A percentile compares a stretch with the other conserved stretches of the same genome.
Conservation (phyloP, 1,139 yeast species). For the Komagataea norvegica region DNA sequence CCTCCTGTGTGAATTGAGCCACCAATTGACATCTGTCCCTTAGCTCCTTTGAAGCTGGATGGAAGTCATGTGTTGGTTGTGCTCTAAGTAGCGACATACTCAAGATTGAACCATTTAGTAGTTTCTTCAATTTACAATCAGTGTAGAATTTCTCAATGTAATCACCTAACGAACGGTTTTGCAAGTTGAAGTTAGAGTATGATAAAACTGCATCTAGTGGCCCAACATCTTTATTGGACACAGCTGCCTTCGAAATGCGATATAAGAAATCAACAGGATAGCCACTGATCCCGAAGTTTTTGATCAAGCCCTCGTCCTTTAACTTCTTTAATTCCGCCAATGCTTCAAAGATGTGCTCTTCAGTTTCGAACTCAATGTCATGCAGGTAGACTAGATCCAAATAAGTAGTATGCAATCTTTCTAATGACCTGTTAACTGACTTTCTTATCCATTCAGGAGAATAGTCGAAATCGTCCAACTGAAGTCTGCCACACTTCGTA, state of each 20-base stretch:
- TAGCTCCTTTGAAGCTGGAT: slow-evolving; percentile 69
- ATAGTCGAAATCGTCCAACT: slow-evolving; percentile 70
- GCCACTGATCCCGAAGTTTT: slow-evolving; percentile 76
- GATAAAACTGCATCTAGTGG: slow-evolving; percentile 73
- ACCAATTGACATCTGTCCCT: slow-evolving; percentile 50
- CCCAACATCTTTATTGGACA: slow-evolving; percentile 32
- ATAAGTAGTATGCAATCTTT: slow-evolving; percentile 59
- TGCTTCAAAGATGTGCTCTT: slow-evolving; percentile 55
- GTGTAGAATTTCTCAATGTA: slow-evolving; percentile 45
- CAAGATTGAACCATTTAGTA: slow-evolving; percentile 79
- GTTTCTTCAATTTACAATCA: slow-evolving; percentile 50
- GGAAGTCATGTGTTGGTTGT: slow-evolving; percentile 65
- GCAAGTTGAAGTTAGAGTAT: slow-evolving; percentile 80
- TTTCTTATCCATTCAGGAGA: slow-evolving; percentile 51
- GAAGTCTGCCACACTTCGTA: slow-evolving; percentile 82
- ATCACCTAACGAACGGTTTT: slow-evolving; percentile 55
- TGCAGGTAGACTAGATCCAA: slow-evolving; percentile 82
- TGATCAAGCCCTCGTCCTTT: slow-evolving; percentile 60
- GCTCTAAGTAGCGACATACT: slow-evolving; percentile 83
- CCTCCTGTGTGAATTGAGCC: slow-evolving; percentile 39
- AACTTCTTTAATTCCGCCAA: slow-evolving; percentile 52
- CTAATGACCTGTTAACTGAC: slow-evolving; percentile 63
- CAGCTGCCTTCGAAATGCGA: slow-evolving; percentile 40
- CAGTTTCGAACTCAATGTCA: slow-evolving; percentile 77
- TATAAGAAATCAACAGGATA: slow-evolving; percentile 73